Evolutionary conservation across 1,284 basidiomycete species (phyloP).

Genomic region (Sporisorium graminicola): DNA sequence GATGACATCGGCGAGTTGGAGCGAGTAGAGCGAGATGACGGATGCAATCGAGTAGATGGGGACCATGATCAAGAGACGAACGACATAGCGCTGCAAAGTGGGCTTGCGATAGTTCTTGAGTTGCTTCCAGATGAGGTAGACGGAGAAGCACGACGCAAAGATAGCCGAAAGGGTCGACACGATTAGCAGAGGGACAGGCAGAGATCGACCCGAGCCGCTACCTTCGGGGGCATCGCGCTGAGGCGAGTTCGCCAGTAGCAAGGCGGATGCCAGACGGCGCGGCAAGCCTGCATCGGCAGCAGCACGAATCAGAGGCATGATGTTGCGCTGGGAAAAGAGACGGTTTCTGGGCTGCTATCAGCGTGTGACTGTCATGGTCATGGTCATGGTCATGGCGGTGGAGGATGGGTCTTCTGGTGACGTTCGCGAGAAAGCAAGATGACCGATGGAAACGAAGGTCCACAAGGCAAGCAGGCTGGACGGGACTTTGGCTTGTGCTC

Average conservation of each 20-base stretch:
- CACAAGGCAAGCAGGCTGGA: background rate
- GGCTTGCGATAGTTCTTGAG: slow-evolving; percentile 75
- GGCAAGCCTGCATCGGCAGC: slow-evolving; percentile 7
- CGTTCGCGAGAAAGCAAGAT: background rate
- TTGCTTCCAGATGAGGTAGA: slow-evolving; percentile 86
- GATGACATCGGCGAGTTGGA: slow-evolving; percentile 95
- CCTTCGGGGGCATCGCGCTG: slow-evolving; percentile 36
- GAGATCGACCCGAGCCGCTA: slow-evolving; percentile 72
- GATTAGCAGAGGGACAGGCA: slow-evolving; percentile 74
- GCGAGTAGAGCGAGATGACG: slow-evolving; percentile 90
- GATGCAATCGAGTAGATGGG: slow-evolving; percentile 92
- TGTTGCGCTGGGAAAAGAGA: background rate
- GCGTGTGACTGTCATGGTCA: background rate
- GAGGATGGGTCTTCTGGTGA: no score
- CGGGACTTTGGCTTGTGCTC: background rate
- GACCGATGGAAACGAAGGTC: background rate
- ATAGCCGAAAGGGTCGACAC: slow-evolving; percentile 76
- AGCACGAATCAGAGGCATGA: slow-evolving; percentile 23
- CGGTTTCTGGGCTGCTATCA: background rate
- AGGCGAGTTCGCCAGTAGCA: slow-evolving; percentile 16
- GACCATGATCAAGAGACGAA: slow-evolving; percentile 97
- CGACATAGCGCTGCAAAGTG: slow-evolving; percentile 79
- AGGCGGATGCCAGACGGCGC: slow-evolving; percentile 5
- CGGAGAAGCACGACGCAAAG: slow-evolving; percentile 79
- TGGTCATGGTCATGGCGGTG: background rate